These are phyloP conservation scores for Neostapfia colusana DNA, from an alignment of 176 grass and related monocot genomes.

Conservation along the genomic window DNA sequence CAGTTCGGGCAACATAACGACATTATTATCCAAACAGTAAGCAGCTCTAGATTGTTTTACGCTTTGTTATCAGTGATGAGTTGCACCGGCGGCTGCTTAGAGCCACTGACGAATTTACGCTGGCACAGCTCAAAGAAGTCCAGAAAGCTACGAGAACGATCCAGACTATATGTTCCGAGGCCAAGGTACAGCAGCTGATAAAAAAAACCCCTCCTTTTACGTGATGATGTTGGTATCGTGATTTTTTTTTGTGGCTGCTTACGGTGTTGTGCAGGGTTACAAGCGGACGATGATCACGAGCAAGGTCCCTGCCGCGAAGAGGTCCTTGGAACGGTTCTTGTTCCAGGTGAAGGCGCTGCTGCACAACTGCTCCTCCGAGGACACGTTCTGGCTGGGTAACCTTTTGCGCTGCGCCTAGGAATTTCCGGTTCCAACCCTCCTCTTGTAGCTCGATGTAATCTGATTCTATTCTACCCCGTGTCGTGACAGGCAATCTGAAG, in stretches of 20 bases:
- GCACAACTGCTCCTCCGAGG: conserved; percentile 54
- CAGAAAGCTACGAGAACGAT: conserved; percentile 84
- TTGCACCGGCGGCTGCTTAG: conserved; percentile 5
- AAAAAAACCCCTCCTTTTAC: no score
- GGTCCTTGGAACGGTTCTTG: conserved; percentile 72
- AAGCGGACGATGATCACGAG: conserved; percentile 88
- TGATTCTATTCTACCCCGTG: neutral
- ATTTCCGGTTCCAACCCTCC: no score
- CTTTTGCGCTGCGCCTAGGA: no score
- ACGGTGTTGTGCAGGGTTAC: conserved; percentile 43
- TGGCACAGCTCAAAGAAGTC: conserved; percentile 64
- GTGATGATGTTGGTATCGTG: neutral
- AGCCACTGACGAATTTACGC: conserved; percentile 29
- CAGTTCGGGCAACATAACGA: conserved; percentile 60
- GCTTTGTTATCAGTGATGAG: conserved; percentile 8
- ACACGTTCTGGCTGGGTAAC: conserved; percentile 62
- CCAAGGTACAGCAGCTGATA: conserved; percentile 51
- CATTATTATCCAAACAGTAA: conserved; percentile 69
- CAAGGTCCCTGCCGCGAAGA: conserved; percentile 81
- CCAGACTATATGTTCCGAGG: conserved; percentile 84
- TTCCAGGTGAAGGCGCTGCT: conserved; percentile 83
- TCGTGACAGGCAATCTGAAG: conserved; percentile 62
- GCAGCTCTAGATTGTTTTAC: neutral
- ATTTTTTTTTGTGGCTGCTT: neutral
- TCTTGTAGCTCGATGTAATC: neutral